phyloP scores from a whole-genome alignment of 106 monocot species.

The Dactylorhiza incarnata region DNA sequence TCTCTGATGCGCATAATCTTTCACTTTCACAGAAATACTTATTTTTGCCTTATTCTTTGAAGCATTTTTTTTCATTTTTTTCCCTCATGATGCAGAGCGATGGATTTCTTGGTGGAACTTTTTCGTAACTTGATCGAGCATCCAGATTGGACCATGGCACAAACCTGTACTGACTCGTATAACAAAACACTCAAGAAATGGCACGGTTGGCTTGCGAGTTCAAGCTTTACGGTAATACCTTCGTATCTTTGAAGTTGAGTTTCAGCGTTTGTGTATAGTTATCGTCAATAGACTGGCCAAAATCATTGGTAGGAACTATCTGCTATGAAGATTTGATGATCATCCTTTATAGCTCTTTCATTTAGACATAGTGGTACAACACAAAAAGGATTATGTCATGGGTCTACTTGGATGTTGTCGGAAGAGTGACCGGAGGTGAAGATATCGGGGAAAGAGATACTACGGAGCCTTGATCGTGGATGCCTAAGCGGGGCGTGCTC shows the following conservation, averaged over 20 bases:
- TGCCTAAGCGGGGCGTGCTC: no score
- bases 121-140: slow-evolving; percentile 71
- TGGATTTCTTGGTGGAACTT: slow-evolving; percentile 85
- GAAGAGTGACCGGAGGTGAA: no score
- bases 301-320: no score
- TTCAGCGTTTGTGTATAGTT: no score
- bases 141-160: slow-evolving; percentile 80
- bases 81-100: slow-evolving; percentile 41
- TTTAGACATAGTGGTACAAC: no score
- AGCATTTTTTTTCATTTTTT: not conserved
- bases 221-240: slow-evolving; percentile 61
- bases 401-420: no score
- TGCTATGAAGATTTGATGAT: no score
- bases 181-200: slow-evolving; percentile 73
- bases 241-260: not conserved
- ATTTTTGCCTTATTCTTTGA: not conserved
- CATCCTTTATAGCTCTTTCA: no score
- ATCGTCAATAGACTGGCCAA: no score
- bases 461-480: no score
- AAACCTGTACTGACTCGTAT: slow-evolving; percentile 75
- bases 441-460: no score
- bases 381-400: no score
- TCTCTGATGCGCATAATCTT: not conserved
- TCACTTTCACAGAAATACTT: not conserved
- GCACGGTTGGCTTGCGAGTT: slow-evolving; percentile 94